Percentiles rank a stretch among this genome's conserved stretches.
Conservation (phyloP, 2,329 filamentous ascomycete species). For the Pseudogymnoascus sp. region DNA sequence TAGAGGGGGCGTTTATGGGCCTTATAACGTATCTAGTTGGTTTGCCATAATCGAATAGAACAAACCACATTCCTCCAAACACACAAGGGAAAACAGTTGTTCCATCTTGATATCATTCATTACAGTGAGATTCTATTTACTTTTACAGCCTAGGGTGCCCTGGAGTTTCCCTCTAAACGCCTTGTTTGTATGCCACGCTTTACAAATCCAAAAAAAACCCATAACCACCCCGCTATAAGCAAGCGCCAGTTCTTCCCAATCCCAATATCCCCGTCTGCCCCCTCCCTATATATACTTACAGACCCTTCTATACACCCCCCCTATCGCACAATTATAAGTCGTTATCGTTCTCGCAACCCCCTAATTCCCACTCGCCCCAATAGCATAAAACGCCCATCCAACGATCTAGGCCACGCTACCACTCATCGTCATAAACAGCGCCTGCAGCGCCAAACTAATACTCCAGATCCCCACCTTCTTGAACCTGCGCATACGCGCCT, state of each 20-base stretch:
- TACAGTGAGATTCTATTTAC: constrained; percentile 7
- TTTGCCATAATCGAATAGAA: neutral
- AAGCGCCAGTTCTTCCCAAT: neutral
- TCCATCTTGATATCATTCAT: constrained; percentile 7
- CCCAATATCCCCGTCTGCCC: neutral
- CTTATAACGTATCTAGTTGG: too few relatives aligned
- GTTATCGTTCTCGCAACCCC: neutral
- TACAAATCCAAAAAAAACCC: neutral
- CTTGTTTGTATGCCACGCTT: neutral
- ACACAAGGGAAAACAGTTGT: neutral
- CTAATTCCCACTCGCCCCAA: neutral
- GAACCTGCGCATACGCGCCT: constrained; percentile 76
- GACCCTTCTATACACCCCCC: neutral
- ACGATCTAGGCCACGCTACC: constrained; percentile 57
- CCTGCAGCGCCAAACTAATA: constrained; percentile 83
- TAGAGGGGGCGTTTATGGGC: too few relatives aligned
- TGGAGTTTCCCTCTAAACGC: constrained; percentile 1
- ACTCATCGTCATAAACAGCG: constrained; percentile 89
- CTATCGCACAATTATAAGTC: constrained; percentile 4
- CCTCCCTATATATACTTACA: neutral
- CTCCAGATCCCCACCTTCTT: constrained; percentile 98
- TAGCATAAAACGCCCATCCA: neutral
- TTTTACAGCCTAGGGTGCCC: constrained; percentile 1
- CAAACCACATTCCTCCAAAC: neutral
- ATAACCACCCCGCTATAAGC: neutral